Conservation (phyloP, 768 basidiomycete species). For the Mycena floridula region DNA sequence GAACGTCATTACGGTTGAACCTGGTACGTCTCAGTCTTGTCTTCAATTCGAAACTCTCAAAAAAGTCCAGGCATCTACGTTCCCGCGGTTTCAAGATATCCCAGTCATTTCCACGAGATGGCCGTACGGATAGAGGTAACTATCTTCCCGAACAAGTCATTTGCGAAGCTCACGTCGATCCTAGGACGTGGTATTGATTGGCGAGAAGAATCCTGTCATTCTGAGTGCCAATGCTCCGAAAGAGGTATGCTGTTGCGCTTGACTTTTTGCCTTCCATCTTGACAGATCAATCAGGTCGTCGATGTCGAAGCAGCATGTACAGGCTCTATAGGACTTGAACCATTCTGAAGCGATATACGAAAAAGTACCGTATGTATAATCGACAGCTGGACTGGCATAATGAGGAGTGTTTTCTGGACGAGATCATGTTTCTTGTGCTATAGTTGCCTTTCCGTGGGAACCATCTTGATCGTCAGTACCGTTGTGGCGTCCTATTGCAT, state of each 20-base stretch:
- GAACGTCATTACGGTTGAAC: slow-evolving; percentile 92
- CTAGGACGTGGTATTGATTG: slow-evolving; percentile 51
- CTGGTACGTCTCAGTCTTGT: slow-evolving; percentile 38
- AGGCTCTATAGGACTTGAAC: slow-evolving; percentile 58
- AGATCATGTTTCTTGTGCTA: too few species aligned
- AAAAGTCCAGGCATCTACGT: slow-evolving; percentile 70
- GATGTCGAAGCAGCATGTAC: slow-evolving; percentile 81
- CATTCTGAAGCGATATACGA: slow-evolving; percentile 18
- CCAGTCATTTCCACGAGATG: slow-evolving; percentile 83
- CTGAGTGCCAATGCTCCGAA: slow-evolving; percentile 57
- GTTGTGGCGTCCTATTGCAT: too few species aligned
- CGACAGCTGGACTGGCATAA: too few species aligned
- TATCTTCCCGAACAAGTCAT: slow-evolving; percentile 1
- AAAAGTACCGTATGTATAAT: slow-evolving; percentile 1
- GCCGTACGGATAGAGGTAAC: slow-evolving; percentile 86
- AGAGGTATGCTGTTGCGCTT: slow-evolving; percentile 33
- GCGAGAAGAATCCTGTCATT: slow-evolving; percentile 40
- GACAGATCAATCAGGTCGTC: slow-evolving; percentile 35
- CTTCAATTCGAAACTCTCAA: slow-evolving; percentile 1
- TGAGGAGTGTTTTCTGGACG: too few species aligned
- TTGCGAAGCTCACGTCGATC: slow-evolving; percentile 1
- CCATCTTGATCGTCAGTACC: too few species aligned
- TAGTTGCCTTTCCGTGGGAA: too few species aligned
- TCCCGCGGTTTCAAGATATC: slow-evolving; percentile 72
- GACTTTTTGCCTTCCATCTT: not conserved